These are phyloP conservation scores for Colletotrichum chlorophyti DNA, from an alignment of 2,329 filamentous ascomycete species.

Conservation along the genomic window DNA sequence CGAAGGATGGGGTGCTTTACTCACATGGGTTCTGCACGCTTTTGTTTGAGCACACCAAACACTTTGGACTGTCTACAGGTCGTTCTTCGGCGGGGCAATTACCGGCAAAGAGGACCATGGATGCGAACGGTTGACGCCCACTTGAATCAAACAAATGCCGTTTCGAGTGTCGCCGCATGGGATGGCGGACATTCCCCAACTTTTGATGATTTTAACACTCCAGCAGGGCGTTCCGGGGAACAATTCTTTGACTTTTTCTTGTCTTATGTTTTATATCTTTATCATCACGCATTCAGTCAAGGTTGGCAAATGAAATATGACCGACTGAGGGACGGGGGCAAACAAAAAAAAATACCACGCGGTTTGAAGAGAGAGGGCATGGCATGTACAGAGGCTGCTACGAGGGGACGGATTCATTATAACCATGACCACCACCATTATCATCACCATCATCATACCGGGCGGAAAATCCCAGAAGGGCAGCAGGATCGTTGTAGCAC, in stretches of 20 bases:
- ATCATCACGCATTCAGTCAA: conserved; percentile 19
- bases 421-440: conserved; percentile 14
- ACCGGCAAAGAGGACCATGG: too few relatives aligned
- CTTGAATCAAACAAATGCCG: conserved; percentile 2
- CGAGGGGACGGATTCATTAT: conserved; percentile 16
- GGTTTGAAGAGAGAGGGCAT: not conserved
- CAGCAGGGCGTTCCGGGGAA: conserved; percentile 27
- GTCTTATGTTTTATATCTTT: conserved; percentile 2
- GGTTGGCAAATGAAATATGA: conserved; percentile 27
- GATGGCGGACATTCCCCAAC: conserved; percentile 8
- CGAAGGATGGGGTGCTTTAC: too few relatives aligned
- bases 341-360: conserved; percentile 23
- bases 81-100: too few relatives aligned
- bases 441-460: conserved; percentile 6
- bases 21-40: too few relatives aligned
- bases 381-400: conserved; percentile 24
- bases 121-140: too few relatives aligned
- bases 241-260: conserved; percentile 1
- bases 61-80: too few relatives aligned
- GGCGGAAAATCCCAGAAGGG: not conserved
- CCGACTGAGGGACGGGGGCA: conserved; percentile 21
- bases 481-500: conserved; percentile 26
- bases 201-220: conserved; percentile 27
- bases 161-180: not conserved
- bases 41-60: too few relatives aligned